Conservation (phyloP, 2,329 filamentous ascomycete genomes). For the Thielaviopsis cerberus region DNA sequence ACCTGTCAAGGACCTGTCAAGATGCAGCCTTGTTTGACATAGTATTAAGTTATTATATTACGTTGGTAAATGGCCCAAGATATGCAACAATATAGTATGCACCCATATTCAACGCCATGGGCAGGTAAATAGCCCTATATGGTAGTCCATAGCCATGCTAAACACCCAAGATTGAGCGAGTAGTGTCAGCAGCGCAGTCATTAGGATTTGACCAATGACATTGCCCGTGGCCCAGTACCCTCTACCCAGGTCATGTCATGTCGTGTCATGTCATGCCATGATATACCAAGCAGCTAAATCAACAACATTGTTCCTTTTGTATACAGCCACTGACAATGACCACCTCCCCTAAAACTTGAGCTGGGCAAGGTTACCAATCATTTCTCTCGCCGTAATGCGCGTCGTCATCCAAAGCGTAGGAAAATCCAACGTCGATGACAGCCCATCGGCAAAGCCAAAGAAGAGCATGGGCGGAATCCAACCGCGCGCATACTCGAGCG, state of each 20-base stretch:
- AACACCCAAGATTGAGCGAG: no score
- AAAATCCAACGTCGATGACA: constrained; percentile 67
- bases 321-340: no score
- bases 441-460: constrained; percentile 69
- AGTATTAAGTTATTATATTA: neutral
- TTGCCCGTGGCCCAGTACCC: no score
- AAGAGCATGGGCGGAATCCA: constrained; percentile 89
- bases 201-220: no score
- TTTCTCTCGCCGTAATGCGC: constrained; percentile 54
- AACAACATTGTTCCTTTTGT: no score
- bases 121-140: neutral
- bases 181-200: no score
- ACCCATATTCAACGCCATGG: neutral
- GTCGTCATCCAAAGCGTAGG: constrained; percentile 70
- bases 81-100: neutral
- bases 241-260: no score
- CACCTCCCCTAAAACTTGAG: constrained; percentile 44
- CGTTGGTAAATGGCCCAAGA: neutral
- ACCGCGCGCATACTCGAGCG: constrained; percentile 65
- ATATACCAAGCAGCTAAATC: no score
- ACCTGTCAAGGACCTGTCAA: neutral
- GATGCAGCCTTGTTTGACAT: neutral
- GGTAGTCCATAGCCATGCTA: no score
- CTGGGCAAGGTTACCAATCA: constrained; percentile 51
- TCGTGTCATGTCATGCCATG: no score